Conservation (phyloP, 805 yeast genomes). For the Candida ponderosae region DNA sequence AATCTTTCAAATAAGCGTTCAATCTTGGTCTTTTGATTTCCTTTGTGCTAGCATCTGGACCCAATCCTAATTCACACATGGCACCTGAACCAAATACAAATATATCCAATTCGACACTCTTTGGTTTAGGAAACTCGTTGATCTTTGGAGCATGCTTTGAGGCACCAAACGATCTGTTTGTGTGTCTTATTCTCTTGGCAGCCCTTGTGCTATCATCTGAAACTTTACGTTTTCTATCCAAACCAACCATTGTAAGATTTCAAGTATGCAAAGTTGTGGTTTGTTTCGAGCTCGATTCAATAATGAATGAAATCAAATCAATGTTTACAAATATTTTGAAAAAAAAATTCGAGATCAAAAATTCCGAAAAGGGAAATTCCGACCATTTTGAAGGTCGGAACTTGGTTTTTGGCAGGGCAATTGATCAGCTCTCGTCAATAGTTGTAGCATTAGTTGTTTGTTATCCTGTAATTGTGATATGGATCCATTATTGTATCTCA, state of each 20-base stretch:
- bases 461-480: too few species aligned
- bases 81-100: conserved; percentile 96
- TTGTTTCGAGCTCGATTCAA: too few species aligned
- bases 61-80: conserved; percentile 97
- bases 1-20: conserved; percentile 68
- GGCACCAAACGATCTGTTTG: conserved; percentile 21
- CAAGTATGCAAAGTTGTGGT: background rate
- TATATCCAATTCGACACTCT: conserved; percentile 45
- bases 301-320: too few species aligned
- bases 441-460: too few species aligned
- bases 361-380: too few species aligned
- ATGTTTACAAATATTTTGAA: too few species aligned
- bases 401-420: too few species aligned
- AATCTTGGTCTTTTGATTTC: conserved; percentile 95
- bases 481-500: too few species aligned
- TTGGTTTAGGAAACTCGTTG: conserved; percentile 17
- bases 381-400: too few species aligned
- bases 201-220: conserved; percentile 9
- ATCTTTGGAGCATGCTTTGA: conserved; percentile 18
- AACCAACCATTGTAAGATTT: conserved; percentile 12
- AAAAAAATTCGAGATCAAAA: too few species aligned
- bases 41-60: conserved; percentile 84
- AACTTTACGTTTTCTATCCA: conserved; percentile 19
- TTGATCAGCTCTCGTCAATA: too few species aligned
- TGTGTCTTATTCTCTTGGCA: conserved; percentile 17